Evolutionary conservation across 768 basidiomycete species (phyloP).

Genomic region (Tremella fuciformis): DNA sequence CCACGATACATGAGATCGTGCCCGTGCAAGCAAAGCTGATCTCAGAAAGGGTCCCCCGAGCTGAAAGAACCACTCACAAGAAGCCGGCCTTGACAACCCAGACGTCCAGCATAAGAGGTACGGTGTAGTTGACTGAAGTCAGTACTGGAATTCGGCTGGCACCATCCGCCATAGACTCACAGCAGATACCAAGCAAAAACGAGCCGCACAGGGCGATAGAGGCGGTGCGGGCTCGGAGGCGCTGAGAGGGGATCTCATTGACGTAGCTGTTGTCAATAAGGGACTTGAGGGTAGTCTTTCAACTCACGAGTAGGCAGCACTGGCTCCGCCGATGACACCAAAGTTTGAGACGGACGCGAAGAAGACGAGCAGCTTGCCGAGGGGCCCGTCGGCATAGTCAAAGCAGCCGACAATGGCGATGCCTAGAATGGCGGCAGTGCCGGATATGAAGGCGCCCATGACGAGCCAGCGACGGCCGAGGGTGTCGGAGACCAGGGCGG

Average conservation of each 20-base stretch:
- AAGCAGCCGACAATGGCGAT: constrained; percentile 32
- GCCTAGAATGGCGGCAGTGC: constrained; percentile 15
- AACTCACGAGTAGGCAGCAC: constrained; percentile 3
- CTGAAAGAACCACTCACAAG: constrained; percentile 13
- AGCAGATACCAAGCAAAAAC: constrained; percentile 20
- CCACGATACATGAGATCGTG: constrained; percentile 8
- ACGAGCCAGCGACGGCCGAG: constrained; percentile 16
- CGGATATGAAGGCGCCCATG: constrained; percentile 20
- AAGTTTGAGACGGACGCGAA: background rate
- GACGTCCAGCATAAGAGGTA: constrained; percentile 25
- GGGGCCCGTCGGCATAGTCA: constrained; percentile 16
- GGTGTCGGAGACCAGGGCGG: constrained; percentile 8
- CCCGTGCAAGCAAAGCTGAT: constrained; percentile 17
- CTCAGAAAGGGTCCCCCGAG: background rate
- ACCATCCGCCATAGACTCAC: too few species aligned
- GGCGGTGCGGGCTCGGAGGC: constrained; percentile 23
- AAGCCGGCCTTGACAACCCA: constrained; percentile 25
- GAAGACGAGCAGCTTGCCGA: constrained; percentile 20
- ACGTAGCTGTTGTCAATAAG: constrained; percentile 28
- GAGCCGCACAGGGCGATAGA: constrained; percentile 19
- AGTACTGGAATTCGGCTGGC: too few species aligned
- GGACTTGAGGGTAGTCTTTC: too few species aligned
- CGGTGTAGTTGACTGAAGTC: constrained; percentile 16
- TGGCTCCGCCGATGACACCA: constrained; percentile 4
- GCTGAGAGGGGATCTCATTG: constrained; percentile 25